Base-by-base conservation (phyloP, 192 early-diverging fungal species). In the Entrophospora sp. region DNA sequence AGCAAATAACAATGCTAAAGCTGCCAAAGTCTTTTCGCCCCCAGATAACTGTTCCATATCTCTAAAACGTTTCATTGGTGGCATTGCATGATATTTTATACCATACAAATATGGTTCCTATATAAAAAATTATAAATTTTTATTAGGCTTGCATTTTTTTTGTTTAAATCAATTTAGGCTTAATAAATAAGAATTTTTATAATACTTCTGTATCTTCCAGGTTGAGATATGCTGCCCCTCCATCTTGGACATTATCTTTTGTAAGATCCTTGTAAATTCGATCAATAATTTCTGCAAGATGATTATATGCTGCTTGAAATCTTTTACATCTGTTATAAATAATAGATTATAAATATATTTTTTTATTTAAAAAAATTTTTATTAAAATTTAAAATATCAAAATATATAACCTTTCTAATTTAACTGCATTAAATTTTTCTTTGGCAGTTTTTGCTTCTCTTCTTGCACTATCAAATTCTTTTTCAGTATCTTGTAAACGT, bases 1-100 rank as follows among this genome's bases (percentile, higher is more conserved):
- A 25, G 97, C 95, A 80, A 99, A 96, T 64, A 99, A 80, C 37
- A 99, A 74, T 2, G 95, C 97, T 42, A 99, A 77, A 4, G 97
- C 95, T 0, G 94, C 97, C 34, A 99, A 90, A 0, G 95, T 96
- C 79, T 98, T 99, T 79, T 99, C 97, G 67, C 97, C 97, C 37
- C 97, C 97, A 24, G 94, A 96, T 13, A 99, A 79, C 69, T 93
- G 92, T 62, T 97, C 95, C 97, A 99, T 99, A 71, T 99, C 97
- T 62, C 95, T 79, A 84, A 99, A 99, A 28, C 95, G 87, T 79
- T 99, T 99, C 84, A 95, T 89, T 22, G 97, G 97, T 6, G 97
- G 97, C 94, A 98, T 98, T 0, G 97, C 95, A 70, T 99, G 95
- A 78, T 96, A 99, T 63, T 93, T 91, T 45, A 99, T 83, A 32